Evolutionary conservation across 2,329 filamentous ascomycete genomes (phyloP).

Genomic region (Nannizziopsis barbatae): DNA sequence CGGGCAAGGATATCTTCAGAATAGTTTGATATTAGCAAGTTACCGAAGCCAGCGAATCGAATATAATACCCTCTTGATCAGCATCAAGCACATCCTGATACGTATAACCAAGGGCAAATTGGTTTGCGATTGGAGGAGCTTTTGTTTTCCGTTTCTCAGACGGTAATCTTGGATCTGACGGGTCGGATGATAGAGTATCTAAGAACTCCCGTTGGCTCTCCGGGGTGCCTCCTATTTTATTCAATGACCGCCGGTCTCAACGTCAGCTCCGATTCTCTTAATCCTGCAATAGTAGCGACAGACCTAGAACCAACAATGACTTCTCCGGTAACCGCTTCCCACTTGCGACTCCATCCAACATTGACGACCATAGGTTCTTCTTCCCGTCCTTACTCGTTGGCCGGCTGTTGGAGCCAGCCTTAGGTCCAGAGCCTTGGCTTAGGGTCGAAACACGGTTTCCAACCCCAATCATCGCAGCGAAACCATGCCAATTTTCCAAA

Average conservation of each 20-base stretch:
- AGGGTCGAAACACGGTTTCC: slow-evolving; percentile 30
- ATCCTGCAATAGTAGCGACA: slow-evolving; percentile 18
- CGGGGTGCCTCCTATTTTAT: slow-evolving; percentile 56
- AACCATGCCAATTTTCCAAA: slow-evolving; percentile 24
- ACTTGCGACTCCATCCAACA: slow-evolving; percentile 82
- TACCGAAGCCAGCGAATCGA: neutral
- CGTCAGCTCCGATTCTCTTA: neutral
- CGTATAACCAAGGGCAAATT: slow-evolving; percentile 85
- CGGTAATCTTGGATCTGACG: slow-evolving; percentile 31
- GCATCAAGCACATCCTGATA: slow-evolving; percentile 91
- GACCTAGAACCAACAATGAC: slow-evolving; percentile 76
- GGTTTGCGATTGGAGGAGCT: slow-evolving; percentile 73
- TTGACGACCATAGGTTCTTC: slow-evolving; percentile 87
- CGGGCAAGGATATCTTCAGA: slow-evolving; percentile 70
- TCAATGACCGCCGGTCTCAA: slow-evolving; percentile 11
- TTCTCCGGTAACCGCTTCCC: slow-evolving; percentile 85
- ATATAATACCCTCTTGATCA: slow-evolving; percentile 66
- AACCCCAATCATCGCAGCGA: slow-evolving; percentile 27
- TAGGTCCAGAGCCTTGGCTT: slow-evolving; percentile 28
- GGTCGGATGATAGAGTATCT: slow-evolving; percentile 43
- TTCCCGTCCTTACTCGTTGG: slow-evolving; percentile 54
- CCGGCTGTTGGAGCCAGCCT: slow-evolving; percentile 27
- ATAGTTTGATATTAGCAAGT: slow-evolving; percentile 4
- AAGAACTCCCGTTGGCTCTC: slow-evolving; percentile 78
- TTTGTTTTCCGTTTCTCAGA: slow-evolving; percentile 42